These are phyloP conservation scores for Mycena kentingensis DNA, from an alignment of 768 basidiomycete genomes.

Conservation along the genomic window DNA sequence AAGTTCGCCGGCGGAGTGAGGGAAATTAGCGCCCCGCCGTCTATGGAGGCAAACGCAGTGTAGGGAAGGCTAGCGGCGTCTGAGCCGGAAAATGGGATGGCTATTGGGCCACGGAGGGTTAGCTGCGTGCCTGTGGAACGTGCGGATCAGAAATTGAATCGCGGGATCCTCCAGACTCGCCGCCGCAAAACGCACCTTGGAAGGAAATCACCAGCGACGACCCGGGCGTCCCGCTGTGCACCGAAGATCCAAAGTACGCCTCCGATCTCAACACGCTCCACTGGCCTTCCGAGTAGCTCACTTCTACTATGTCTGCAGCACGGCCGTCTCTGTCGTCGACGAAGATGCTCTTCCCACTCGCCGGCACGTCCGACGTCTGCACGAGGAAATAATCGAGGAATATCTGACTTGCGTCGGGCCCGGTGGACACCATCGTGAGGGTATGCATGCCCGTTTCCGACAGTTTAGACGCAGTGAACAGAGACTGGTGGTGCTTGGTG, in stretches of 20 bases:
- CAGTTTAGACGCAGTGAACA: not conserved
- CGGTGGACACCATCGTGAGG: not conserved
- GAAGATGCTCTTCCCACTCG: not conserved
- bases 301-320: too few species aligned
- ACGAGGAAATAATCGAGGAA: constrained; percentile 1
- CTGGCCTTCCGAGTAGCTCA: not conserved
- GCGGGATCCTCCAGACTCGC: too few species aligned
- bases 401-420: not conserved
- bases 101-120: not conserved
- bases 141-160: not conserved
- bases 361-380: not conserved
- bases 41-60: too few species aligned
- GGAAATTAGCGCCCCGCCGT: too few species aligned
- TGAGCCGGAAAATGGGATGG: not conserved
- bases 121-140: not conserved
- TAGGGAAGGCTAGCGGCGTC: not conserved
- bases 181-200: not conserved
- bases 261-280: not conserved
- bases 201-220: not conserved
- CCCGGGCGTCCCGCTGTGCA: not conserved
- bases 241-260: not conserved
- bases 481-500: not conserved
- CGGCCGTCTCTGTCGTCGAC: not conserved
- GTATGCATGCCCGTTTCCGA: not conserved
- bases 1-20: too few species aligned